Evolutionary conservation across 2,329 filamentous ascomycete species (phyloP).

Genomic region (Trichoderma sp.): DNA sequence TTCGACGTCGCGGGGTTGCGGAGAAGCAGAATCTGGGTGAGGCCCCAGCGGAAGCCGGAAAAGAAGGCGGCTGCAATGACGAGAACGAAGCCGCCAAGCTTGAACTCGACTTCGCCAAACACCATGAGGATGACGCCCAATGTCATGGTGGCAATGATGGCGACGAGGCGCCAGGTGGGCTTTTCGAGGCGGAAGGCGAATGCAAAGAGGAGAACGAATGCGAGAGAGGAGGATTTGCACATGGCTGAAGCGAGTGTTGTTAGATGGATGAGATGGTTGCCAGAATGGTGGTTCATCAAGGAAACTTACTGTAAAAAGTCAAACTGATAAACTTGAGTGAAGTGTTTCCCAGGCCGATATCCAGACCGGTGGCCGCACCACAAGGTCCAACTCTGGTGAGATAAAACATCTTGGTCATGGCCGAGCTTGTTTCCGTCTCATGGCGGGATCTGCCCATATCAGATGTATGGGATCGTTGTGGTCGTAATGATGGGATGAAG

Average conservation of each 20-base stretch:
- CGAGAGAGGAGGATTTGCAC: slow-evolving; percentile 96
- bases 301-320: slow-evolving; percentile 80
- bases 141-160: slow-evolving; percentile 90
- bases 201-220: slow-evolving; percentile 92
- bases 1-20: slow-evolving; percentile 94
- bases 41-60: slow-evolving; percentile 93
- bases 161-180: slow-evolving; percentile 79
- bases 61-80: slow-evolving; percentile 94
- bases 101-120: slow-evolving; percentile 87
- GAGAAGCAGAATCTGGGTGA: slow-evolving; percentile 94
- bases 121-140: slow-evolving; percentile 97
- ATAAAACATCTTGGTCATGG: slow-evolving; percentile 90
- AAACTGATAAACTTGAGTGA: slow-evolving; percentile 94
- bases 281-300: background rate
- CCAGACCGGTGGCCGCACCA: slow-evolving; percentile 85
- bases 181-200: slow-evolving; percentile 89
- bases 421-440: slow-evolving; percentile 53
- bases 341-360: slow-evolving; percentile 94
- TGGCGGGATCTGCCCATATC: slow-evolving; percentile 50
- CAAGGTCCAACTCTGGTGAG: slow-evolving; percentile 88
- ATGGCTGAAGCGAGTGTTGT: slow-evolving; percentile 61
- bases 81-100: slow-evolving; percentile 79
- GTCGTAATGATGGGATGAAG: slow-evolving; percentile 77
- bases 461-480: slow-evolving; percentile 49
- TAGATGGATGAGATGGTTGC: slow-evolving; percentile 21